Base-by-base conservation (phyloP, 2,329 filamentous ascomycete genomes). In the Pezicula rhizophila region DNA sequence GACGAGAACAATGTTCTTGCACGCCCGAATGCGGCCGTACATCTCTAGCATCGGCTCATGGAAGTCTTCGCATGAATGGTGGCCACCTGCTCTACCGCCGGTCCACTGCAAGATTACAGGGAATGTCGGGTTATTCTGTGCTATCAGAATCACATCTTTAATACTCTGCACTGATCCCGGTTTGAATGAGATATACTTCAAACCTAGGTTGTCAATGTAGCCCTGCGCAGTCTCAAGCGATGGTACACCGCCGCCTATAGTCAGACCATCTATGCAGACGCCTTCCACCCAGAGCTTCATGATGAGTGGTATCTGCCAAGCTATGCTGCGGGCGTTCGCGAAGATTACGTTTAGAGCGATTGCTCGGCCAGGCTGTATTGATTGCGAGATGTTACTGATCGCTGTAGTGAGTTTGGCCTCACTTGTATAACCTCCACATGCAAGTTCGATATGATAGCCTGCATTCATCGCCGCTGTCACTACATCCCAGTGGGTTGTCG, bases 71-170 rank as follows among this genome's bases (percentile, higher is more conserved):
- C 84, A 95, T 1, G 90, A 96, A 72, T 96, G 91, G 68, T 96
- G 91, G 49, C 91, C 91, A 72, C 91, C 91, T 57, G 90, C 91
- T 69, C 91, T 86, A 35, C 91, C 91, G 64, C 91, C 91, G 52
- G 91, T 96, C 91, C 91, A 96, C 70, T 96, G 91, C 53, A 96
- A 73, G 46, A 96, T 82, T 46, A 96, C 80, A n/a, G 91, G 91
- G 76, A 96, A 96, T 23, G 80, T 84, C 2, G 91, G 90, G 66
- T 96, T 92, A n/a, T 89, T 88, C 70, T 88, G 93, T 56, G 91
- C 90, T 61, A 96, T 91, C 68, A 93, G 93, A 70, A 96, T 85
- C 50, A 95, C 88, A 28, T 85, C 75, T 66, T 96, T 89, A 54
- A 96, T 95, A 3, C 87, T 87, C 54, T 95, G 88, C 42, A 85